phyloP scores from a whole-genome alignment of 129 eudicot species.

The Silybum marianum region DNA sequence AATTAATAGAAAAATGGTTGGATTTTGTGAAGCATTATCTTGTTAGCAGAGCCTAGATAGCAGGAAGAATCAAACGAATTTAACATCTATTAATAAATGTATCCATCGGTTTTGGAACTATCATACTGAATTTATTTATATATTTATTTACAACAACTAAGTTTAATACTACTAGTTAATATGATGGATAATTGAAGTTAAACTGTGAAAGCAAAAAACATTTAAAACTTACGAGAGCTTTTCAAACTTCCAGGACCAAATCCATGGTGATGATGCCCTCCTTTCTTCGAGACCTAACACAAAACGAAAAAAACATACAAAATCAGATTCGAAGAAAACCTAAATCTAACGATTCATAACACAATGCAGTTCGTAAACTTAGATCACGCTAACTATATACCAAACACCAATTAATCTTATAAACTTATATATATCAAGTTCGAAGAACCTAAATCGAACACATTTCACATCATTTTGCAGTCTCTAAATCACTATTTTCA shows the following conservation, averaged over 20 bases:
- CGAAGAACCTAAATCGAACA: neutral
- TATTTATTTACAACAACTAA: no score
- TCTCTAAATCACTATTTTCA: neutral
- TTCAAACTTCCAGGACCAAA: conserved; percentile 64
- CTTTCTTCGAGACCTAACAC: conserved; percentile 15
- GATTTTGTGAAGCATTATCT: neutral
- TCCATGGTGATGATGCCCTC: conserved; percentile 24
- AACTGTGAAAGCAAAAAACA: neutral
- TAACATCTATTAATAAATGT: neutral
- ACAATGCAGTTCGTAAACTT: neutral
- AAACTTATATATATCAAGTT: neutral
- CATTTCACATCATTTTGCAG: neutral
- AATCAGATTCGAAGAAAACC: conserved; percentile 6
- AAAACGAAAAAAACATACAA: conserved; percentile 8
- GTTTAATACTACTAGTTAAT: no score
- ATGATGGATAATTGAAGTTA: no score
- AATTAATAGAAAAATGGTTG: neutral
- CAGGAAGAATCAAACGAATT: neutral
- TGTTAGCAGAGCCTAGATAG: neutral
- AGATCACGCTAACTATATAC: neutral
- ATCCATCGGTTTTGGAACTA: neutral
- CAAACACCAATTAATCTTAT: neutral
- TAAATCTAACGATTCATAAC: neutral
- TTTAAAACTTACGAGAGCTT: conserved; percentile 55
- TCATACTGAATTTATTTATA: neutral